Evolutionary conservation across 2,329 filamentous ascomycete genomes (phyloP).

Genomic region (Diaporthe citriasiana): DNA sequence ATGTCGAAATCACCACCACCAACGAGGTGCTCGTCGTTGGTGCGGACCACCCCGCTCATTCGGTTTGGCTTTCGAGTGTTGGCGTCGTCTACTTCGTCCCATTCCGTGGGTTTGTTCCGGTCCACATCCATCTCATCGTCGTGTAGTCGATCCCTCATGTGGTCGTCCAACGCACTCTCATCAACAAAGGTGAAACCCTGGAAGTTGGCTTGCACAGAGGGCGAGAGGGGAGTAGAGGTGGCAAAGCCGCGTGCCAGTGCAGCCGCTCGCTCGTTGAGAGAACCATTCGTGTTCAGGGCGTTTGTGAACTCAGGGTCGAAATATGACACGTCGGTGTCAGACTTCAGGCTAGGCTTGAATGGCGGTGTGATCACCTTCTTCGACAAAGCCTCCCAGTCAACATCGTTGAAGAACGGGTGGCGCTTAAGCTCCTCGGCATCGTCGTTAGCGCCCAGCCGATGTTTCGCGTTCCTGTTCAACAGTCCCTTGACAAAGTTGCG

Average conservation of each 20-base stretch:
- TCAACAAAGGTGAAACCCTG: conserved; percentile 99
- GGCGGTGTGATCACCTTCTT: conserved; percentile 96
- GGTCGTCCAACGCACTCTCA: conserved; percentile 92
- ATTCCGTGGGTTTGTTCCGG: conserved; percentile 63
- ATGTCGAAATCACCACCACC: conserved; percentile 74
- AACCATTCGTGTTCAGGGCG: conserved; percentile 87
- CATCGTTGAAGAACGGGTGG: conserved; percentile 93
- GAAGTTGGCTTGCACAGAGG: conserved; percentile 97
- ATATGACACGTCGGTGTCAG: conserved; percentile 95
- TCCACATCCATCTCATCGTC: conserved; percentile 71
- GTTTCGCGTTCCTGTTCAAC: conserved; percentile 96
- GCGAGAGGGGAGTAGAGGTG: conserved; percentile 91
- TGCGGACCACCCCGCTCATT: conserved; percentile 75
- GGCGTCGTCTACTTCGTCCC: conserved; percentile 71
- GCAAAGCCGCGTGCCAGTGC: conserved; percentile 88
- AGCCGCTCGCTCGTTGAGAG: conserved; percentile 90
- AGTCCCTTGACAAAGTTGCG: conserved; percentile 98
- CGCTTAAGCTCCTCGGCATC: conserved; percentile 95
- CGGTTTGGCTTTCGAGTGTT: conserved; percentile 67
- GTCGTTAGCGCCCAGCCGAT: conserved; percentile 89
- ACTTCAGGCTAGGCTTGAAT: conserved; percentile 98
- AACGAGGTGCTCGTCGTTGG: conserved; percentile 72
- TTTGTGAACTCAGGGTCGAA: conserved; percentile 99
- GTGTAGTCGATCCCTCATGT: conserved; percentile 72
- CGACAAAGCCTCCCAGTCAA: conserved; percentile 89